Evolutionary conservation across 805 yeast genomes (phyloP).

Genomic region (Candida coleopterorum): DNA sequence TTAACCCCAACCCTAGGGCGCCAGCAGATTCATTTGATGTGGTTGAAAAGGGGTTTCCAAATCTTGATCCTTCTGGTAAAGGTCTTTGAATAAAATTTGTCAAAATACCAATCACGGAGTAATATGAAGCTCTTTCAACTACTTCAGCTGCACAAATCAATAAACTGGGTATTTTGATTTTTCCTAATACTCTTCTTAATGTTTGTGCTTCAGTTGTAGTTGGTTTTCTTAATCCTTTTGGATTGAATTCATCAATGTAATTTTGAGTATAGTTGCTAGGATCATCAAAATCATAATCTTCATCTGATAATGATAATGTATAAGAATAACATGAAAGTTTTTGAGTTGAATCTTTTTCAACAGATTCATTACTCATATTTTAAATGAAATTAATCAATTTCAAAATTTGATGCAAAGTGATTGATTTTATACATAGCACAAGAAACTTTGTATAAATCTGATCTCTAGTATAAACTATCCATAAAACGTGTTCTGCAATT

Average conservation of each 20-base stretch:
- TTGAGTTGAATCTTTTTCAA: neutral
- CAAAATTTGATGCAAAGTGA: no score
- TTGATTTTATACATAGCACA: no score
- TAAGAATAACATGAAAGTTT: neutral
- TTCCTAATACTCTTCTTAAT: slow-evolving; percentile 38
- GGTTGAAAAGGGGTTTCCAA: slow-evolving; percentile 23
- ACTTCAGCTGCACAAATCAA: slow-evolving; percentile 48
- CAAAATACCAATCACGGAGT: slow-evolving; percentile 41
- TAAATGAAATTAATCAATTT: neutral
- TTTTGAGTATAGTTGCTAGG: slow-evolving; percentile 17
- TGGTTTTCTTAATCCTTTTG: slow-evolving; percentile 33
- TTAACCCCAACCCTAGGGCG: slow-evolving; percentile 44
- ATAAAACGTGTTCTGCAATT: no score
- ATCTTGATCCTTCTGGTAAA: slow-evolving; percentile 44
- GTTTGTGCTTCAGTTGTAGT: slow-evolving; percentile 21
- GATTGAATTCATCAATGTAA: slow-evolving; percentile 30
- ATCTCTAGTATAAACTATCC: no score
- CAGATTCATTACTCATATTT: neutral
- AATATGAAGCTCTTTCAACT: slow-evolving; percentile 54
- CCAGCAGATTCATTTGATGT: slow-evolving; percentile 39
- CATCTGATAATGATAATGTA: slow-evolving; percentile 3
- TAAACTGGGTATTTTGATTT: slow-evolving; percentile 45
- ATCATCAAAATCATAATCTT: slow-evolving; percentile 19
- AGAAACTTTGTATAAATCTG: no score
- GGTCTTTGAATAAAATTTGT: slow-evolving; percentile 49